Conservation (phyloP, 805 yeast species). For the Candida verbasci region DNA sequence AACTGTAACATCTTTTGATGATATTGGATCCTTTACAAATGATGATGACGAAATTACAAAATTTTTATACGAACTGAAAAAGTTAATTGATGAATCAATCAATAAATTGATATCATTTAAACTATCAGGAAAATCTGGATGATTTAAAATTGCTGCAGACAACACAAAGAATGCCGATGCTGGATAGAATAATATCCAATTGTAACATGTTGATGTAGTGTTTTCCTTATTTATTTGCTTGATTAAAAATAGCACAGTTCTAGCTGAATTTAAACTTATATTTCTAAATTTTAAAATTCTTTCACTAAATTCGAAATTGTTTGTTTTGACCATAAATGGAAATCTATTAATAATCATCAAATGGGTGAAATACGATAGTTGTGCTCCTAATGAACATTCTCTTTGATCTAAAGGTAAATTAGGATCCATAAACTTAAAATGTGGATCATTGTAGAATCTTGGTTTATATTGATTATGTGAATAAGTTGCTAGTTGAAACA, state of each 20-base stretch:
- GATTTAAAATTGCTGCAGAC: conserved; percentile 26
- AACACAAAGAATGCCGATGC: conserved; percentile 28
- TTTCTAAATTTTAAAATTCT: conserved; percentile 21
- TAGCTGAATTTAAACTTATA: conserved; percentile 29
- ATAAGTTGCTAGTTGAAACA: conserved; percentile 19
- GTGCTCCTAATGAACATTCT: conserved; percentile 18
- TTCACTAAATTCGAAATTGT: conserved; percentile 13
- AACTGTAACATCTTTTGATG: conserved; percentile 7
- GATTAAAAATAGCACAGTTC: conserved; percentile 30
- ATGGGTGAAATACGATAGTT: conserved; percentile 31
- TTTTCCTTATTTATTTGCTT: conserved; percentile 16
- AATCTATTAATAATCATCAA: conserved; percentile 34
- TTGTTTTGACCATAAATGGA: conserved; percentile 18
- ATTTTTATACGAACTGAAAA: conserved; percentile 5
- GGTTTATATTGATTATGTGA: conserved; percentile 21
- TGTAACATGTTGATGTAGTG: conserved; percentile 19
- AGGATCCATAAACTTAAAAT: conserved; percentile 16
- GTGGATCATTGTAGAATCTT: conserved; percentile 28
- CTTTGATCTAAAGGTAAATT: neutral
- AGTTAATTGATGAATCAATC: conserved; percentile 15
- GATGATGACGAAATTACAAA: neutral
- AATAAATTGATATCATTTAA: conserved; percentile 26
- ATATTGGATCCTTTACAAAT: neutral
- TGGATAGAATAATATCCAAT: conserved; percentile 31
- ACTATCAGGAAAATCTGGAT: conserved; percentile 24